Evolutionary conservation across 495 filamentous ascomycete genomes (phyloP).

Genomic region (Bacidia gigantensis): DNA sequence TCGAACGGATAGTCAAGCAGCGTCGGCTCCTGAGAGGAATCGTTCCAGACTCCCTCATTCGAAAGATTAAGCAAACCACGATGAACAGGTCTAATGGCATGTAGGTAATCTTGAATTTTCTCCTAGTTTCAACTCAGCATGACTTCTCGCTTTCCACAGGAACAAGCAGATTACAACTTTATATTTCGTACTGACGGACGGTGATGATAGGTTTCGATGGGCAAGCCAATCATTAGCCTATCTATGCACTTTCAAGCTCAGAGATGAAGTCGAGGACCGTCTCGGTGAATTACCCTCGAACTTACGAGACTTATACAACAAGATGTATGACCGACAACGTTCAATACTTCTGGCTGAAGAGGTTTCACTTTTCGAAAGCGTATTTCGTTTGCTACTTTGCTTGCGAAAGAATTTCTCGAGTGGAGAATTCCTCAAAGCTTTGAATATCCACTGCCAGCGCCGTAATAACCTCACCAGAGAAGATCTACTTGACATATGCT

Average conservation of each 20-base stretch:
- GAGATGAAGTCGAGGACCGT: constrained; percentile 12
- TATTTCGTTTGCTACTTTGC: neutral
- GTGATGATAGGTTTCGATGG: constrained; percentile 24
- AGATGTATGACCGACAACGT: neutral
- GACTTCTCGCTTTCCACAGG: neutral
- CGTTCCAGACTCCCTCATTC: neutral
- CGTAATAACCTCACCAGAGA: neutral
- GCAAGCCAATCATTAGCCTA: constrained; percentile 23
- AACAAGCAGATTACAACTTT: no score
- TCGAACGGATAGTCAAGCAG: constrained; percentile 16
- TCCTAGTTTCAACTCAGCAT: neutral
- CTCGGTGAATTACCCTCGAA: constrained; percentile 20
- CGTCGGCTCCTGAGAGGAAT: constrained; percentile 6
- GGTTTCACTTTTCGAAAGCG: neutral
- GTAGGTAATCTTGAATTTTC: constrained; percentile 13
- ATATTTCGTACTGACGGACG: neutral
- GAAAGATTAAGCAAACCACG: constrained; percentile 17
- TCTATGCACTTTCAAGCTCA: constrained; percentile 18
- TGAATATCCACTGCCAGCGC: neutral
- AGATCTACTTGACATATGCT: constrained; percentile 15
- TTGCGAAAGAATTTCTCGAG: neutral
- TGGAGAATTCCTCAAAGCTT: neutral
- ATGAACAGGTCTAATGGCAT: constrained; percentile 23
- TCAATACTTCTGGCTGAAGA: neutral
- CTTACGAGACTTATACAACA: constrained; percentile 17